Conservation (phyloP, 805 yeast genomes). For the Debaryomyces tyrocola region DNA sequence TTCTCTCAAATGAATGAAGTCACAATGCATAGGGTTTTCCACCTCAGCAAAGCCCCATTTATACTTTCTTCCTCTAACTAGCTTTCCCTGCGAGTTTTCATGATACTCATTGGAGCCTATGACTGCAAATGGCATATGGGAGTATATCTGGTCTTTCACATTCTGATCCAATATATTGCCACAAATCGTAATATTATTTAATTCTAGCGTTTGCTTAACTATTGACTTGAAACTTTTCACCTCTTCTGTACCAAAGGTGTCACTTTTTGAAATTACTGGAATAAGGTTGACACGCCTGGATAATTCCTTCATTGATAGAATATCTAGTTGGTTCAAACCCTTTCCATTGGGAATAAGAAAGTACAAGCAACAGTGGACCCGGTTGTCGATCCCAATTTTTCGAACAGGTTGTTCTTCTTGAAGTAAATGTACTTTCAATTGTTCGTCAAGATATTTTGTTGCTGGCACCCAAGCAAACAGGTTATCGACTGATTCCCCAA, state of each 20-base stretch:
- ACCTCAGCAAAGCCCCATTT: conserved; percentile 87
- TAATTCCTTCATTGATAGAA: conserved; percentile 34
- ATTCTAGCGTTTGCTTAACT: conserved; percentile 22
- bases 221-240: conserved; percentile 21
- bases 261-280: conserved; percentile 41
- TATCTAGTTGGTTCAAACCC: conserved; percentile 40
- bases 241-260: conserved; percentile 29
- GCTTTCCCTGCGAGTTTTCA: conserved; percentile 28
- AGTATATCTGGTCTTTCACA: conserved; percentile 29
- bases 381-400: conserved; percentile 46
- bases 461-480: conserved; percentile 40
- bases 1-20: conserved; percentile 63
- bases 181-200: conserved; percentile 30
- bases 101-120: conserved; percentile 59
- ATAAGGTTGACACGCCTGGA: conserved; percentile 35
- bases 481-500: conserved; percentile 64
- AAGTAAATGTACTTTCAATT: conserved; percentile 60
- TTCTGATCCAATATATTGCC: conserved; percentile 29
- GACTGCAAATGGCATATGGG: conserved; percentile 65
- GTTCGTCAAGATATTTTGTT: conserved; percentile 75
- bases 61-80: conserved; percentile 74
- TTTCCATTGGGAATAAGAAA: conserved; percentile 71
- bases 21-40: conserved; percentile 76
- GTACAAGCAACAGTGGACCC: conserved; percentile 85
- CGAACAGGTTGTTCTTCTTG: conserved; percentile 61